Percentiles rank a stretch among this genome's conserved stretches.
phyloP scores from a whole-genome alignment of 1,284 basidiomycete species.

The Ceratorhiza oryzae-sativae region DNA sequence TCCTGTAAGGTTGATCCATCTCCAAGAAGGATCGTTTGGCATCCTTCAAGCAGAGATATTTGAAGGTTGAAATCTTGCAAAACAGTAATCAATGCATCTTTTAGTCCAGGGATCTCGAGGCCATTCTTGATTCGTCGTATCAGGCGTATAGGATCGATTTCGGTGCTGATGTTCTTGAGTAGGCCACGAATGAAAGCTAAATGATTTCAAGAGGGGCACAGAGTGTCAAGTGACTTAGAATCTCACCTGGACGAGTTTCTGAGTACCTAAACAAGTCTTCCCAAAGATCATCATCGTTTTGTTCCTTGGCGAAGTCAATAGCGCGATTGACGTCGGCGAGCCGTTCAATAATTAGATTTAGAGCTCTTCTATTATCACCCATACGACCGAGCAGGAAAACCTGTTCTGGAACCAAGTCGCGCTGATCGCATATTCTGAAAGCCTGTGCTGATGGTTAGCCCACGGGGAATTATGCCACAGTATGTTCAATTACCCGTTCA shows the following conservation, averaged over 20 bases:
- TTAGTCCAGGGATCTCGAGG: constrained; percentile 93
- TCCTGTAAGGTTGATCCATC: constrained; percentile 80
- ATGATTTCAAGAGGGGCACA: background rate
- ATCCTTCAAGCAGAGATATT: constrained; percentile 88
- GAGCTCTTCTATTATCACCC: constrained; percentile 95
- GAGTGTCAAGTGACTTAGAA: constrained; percentile 44
- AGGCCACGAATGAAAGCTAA: constrained; percentile 92
- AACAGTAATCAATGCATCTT: constrained; percentile 94
- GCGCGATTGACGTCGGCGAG: constrained; percentile 92
- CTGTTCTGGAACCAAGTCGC: constrained; percentile 93
- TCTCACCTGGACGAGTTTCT: constrained; percentile 82
- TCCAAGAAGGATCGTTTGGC: constrained; percentile 82
- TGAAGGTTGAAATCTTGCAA: constrained; percentile 92
- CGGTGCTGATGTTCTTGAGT: constrained; percentile 93
- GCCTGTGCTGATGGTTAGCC: constrained; percentile 61
- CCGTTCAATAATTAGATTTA: constrained; percentile 94
- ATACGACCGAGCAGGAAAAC: constrained; percentile 97
- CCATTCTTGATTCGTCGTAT: constrained; percentile 96
- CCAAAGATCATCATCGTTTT: constrained; percentile 97
- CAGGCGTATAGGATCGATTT: constrained; percentile 94
- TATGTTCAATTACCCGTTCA: constrained; percentile 74
- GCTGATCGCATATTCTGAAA: constrained; percentile 83
- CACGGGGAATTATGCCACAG: background rate
- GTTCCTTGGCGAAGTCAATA: constrained; percentile 98
- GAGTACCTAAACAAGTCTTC: constrained; percentile 95